Base-by-base conservation (phyloP, 306 rosid species). In the Acacia melanoxylon region DNA sequence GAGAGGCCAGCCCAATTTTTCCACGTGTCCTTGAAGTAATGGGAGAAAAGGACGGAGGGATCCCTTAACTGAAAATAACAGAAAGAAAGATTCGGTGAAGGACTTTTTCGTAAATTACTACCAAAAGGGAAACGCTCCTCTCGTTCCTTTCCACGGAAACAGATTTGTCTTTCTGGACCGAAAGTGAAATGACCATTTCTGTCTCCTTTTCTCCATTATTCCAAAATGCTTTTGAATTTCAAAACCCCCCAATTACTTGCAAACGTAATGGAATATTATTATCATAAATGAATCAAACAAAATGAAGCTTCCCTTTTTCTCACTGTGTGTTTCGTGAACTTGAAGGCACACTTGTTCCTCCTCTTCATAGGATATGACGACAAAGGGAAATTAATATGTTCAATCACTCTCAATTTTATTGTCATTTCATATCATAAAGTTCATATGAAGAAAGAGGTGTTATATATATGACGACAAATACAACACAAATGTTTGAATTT, bases 101-200 rank as follows among this genome's bases (percentile, higher is more conserved):
- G 31, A 71, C 31, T 0, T 44, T 45, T 25, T 24, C 5, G 72
- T 49, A 20, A 68, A 17, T 37, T 37, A 35, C 11, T 6, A 42
- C 46, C 35, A 4, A 71, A 69, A 11, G 74, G 58, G 40, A 44
- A 24, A 45, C 37, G 67, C 67, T 25, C 58, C 58, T 71, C 75
- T 14, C 58, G 6, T 70, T 24, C 75, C 40, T 42, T 70, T 70
- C 75, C 58, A 45, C 22, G 56, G 49, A 19, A 11, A 15, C 58
- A 25, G 11, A 7, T 25, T 44, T 22, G 35, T 16, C 33, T 69
- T 40, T 17, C 62, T 70, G 13, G 2, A 1, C n/a, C 4, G 33
- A 71, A 44, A 12, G 10, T 7, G 40, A 71, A 71, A 44, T 71
- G 12, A 71, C 75, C 75, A 71, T 71, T 71, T 71, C 49, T 71